phyloP scores from a whole-genome alignment of 2,329 filamentous ascomycete species.

The Coleophoma cylindrospora region DNA sequence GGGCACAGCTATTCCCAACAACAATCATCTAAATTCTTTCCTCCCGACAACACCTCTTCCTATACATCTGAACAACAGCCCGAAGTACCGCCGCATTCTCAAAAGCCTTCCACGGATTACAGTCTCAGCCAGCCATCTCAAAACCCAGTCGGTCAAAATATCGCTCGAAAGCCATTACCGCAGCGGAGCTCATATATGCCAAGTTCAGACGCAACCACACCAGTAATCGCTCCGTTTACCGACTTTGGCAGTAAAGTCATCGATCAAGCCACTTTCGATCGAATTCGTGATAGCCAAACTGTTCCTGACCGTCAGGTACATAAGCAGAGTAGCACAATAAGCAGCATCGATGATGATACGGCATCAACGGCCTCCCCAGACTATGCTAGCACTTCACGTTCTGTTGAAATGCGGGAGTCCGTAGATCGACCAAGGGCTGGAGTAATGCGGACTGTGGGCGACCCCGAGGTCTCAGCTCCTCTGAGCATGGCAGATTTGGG shows the following conservation, averaged over 20 bases:
- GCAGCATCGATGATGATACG: slow-evolving; percentile 54
- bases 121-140: slow-evolving; percentile 12
- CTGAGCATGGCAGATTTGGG: slow-evolving; percentile 6
- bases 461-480: slow-evolving; percentile 7
- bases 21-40: slow-evolving; percentile 6
- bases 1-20: slow-evolving; percentile 9
- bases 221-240: slow-evolving; percentile 31
- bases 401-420: slow-evolving; percentile 35
- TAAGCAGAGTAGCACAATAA: slow-evolving; percentile 29
- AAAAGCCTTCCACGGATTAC: slow-evolving; percentile 15
- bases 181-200: slow-evolving; percentile 31
- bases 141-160: slow-evolving; percentile 36
- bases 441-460: slow-evolving; percentile 72
- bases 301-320: slow-evolving; percentile 18
- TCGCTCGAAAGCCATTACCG: slow-evolving; percentile 48
- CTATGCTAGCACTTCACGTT: slow-evolving; percentile 59
- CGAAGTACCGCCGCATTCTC: slow-evolving; percentile 9
- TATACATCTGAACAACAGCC: slow-evolving; percentile 1
- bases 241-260: slow-evolving; percentile 36
- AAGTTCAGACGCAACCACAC: slow-evolving; percentile 33
- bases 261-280: slow-evolving; percentile 43
- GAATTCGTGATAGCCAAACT: slow-evolving; percentile 7
- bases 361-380: slow-evolving; percentile 65
- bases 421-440: slow-evolving; percentile 70
- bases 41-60: slow-evolving; percentile 3